Evolutionary conservation across 164 flowering plant species (phyloP), one percentile per base, ranked within the genome.

Genomic region (Umbellularia californica): DNA sequence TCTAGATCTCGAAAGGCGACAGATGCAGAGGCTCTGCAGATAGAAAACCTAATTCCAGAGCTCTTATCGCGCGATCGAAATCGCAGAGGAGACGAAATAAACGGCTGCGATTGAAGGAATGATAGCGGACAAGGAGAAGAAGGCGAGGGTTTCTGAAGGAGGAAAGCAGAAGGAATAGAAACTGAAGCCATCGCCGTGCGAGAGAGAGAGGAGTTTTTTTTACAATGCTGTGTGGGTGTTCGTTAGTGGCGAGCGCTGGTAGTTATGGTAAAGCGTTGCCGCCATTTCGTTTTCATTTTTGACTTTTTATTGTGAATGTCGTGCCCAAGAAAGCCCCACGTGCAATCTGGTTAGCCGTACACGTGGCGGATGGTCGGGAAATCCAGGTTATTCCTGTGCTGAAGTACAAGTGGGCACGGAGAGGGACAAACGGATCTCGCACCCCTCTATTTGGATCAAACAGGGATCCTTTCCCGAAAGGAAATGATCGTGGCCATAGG

Each of bases 1-100:
- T 78, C 76, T 41, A 82, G 85, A 69, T 82, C 68, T 7, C 78
- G 81, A 47, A 82, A 82, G 5, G 71, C 78, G 51, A 82, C 74
- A 14, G 82, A 51, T 5, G 76, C 65, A 11, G 67, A 50, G 58
- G 77, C 76, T 22, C 72, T 70, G 74, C 73, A 72, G 58, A 65
- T 60, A 17, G 65, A 65, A 75, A 64, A 19, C 55, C 74, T 69
- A 30, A 28, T 22, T 50, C 72, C 25, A 1, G 65, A 70, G 11
- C 25, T 27, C 12, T 68, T 60, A 25, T 67, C 58, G 72, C 62
- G 68, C 25, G 72, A 41, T 65, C 50, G 74, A 27, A 75, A 72
- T 72, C 64, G 68, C 2, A 65, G 30, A 74, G 64, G 27, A 69
- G 66, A 50, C 47, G 47, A 24, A 70, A 70, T 14, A 15, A 19